phyloP scores from a whole-genome alignment of 257 asterid genomes.

The Galeopsis tetrahit region DNA sequence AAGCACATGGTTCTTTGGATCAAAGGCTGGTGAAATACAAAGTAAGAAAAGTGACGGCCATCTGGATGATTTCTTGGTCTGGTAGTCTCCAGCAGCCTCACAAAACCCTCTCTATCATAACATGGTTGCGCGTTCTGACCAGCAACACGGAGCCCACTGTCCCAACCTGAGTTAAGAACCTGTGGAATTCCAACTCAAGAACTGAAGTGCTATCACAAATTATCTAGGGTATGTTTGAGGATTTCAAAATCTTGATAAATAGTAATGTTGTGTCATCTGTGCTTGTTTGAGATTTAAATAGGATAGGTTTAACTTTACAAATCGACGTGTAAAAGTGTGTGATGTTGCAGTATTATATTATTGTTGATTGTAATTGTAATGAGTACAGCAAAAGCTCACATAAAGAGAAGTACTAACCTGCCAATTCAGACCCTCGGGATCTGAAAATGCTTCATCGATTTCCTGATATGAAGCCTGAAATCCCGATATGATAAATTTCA shows the following conservation, averaged over 20 bases:
- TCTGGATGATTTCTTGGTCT: slow-evolving; percentile 78
- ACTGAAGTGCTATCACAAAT: neutral
- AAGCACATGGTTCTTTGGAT: slow-evolving; percentile 52
- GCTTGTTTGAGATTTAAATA: too few species aligned
- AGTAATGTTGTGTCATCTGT: too few species aligned
- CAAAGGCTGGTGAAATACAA: slow-evolving; percentile 54
- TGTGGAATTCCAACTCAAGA: slow-evolving; percentile 29
- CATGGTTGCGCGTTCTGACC: slow-evolving; percentile 63
- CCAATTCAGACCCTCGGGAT: slow-evolving; percentile 70
- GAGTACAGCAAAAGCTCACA: neutral
- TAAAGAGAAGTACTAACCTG: slow-evolving; percentile 50
- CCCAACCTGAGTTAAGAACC: slow-evolving; percentile 77
- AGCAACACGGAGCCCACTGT: slow-evolving; percentile 55
- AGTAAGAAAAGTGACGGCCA: slow-evolving; percentile 51
- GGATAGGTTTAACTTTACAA: too few species aligned
- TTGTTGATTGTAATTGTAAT: too few species aligned
- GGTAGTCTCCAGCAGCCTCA: slow-evolving; percentile 56
- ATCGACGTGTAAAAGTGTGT: too few species aligned
- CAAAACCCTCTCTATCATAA: slow-evolving; percentile 59
- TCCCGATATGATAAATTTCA: slow-evolving; percentile 54
- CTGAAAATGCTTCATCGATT: slow-evolving; percentile 55
- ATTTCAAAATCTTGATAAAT: neutral
- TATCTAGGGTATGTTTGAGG: neutral
- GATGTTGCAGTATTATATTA: too few species aligned
- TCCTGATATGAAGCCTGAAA: slow-evolving; percentile 47